Conservation (phyloP, 371 early-diverging fungal genomes). For the Mortierella sp. region DNA sequence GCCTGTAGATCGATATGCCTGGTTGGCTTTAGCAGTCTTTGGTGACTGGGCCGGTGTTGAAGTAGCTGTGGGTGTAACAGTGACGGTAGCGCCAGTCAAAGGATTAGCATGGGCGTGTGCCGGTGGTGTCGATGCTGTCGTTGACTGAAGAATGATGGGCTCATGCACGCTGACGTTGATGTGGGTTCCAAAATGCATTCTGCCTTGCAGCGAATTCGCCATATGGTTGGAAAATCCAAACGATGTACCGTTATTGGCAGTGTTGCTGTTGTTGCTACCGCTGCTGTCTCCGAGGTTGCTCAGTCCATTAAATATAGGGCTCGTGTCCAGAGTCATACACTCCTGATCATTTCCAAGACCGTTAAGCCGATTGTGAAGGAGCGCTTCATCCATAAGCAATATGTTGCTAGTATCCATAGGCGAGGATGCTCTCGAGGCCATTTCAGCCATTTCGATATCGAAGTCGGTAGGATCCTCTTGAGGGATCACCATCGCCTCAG, state of each 20-base stretch:
- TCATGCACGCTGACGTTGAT: constrained; percentile 30
- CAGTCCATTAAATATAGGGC: neutral
- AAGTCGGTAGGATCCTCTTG: constrained; percentile 23
- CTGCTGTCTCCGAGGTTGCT: no score
- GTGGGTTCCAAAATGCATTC: constrained; percentile 25
- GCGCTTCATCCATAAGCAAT: constrained; percentile 16
- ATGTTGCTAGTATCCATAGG: constrained; percentile 30
- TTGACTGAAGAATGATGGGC: constrained; percentile 1
- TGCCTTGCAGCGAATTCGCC: constrained; percentile 11
- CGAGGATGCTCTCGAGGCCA: constrained; percentile 24
- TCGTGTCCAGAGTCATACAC: constrained; percentile 20
- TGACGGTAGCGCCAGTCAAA: neutral
- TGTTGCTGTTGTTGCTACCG: neutral
- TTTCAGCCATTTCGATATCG: constrained; percentile 27
- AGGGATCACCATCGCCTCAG: constrained; percentile 24
- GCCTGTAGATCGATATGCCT: constrained; percentile 4
- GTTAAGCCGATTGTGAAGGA: constrained; percentile 17
- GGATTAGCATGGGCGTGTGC: neutral
- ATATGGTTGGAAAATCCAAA: constrained; percentile 19
- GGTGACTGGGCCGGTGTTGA: neutral
- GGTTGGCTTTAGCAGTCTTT: constrained; percentile 5
- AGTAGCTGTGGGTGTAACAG: neutral
- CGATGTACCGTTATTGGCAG: neutral
- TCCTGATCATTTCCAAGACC: constrained; percentile 4
- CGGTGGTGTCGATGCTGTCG: neutral